Evolutionary conservation across 176 grass and related monocot species (phyloP).

Genomic region (Carex parvula): DNA sequence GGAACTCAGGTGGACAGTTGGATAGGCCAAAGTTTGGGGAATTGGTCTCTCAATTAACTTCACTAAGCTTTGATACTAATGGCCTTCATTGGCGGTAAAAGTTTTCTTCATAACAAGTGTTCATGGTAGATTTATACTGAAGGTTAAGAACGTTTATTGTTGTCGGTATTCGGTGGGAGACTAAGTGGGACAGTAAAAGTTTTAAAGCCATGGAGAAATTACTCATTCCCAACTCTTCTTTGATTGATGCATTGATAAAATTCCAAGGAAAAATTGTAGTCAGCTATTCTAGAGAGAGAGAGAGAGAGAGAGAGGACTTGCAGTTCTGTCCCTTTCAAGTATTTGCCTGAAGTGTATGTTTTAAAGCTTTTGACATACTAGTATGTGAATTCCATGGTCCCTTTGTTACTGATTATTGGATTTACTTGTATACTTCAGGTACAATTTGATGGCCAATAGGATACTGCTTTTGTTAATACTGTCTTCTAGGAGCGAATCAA

Average conservation of each 20-base stretch:
- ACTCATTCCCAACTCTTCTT: not conserved
- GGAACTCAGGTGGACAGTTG: conserved; percentile 41
- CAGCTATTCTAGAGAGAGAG: not conserved
- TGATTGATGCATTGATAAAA: not conserved
- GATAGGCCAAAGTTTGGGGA: conserved; percentile 50
- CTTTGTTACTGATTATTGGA: not conserved
- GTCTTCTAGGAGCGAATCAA: conserved; percentile 75
- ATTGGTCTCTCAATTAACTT: conserved; percentile 82
- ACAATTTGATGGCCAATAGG: conserved; percentile 98
- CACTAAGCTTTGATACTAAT: conserved; percentile 68
- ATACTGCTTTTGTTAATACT: conserved; percentile 84
- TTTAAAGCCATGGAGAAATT: not conserved
- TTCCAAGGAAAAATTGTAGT: not conserved
- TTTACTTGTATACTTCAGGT: conserved; percentile 45
- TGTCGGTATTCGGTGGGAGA: not conserved
- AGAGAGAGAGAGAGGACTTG: not conserved
- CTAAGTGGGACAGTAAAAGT: not conserved
- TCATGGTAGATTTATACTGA: not conserved
- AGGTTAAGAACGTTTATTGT: not conserved
- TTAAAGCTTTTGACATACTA: not conserved
- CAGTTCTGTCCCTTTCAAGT: not conserved
- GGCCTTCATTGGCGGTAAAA: conserved; percentile 85
- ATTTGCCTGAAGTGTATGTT: not conserved
- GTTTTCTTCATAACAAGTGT: conserved; percentile 23
- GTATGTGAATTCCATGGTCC: not conserved